These are phyloP conservation scores for Breynia disticha DNA, from an alignment of 441 rosid genomes.

Conservation along the genomic window DNA sequence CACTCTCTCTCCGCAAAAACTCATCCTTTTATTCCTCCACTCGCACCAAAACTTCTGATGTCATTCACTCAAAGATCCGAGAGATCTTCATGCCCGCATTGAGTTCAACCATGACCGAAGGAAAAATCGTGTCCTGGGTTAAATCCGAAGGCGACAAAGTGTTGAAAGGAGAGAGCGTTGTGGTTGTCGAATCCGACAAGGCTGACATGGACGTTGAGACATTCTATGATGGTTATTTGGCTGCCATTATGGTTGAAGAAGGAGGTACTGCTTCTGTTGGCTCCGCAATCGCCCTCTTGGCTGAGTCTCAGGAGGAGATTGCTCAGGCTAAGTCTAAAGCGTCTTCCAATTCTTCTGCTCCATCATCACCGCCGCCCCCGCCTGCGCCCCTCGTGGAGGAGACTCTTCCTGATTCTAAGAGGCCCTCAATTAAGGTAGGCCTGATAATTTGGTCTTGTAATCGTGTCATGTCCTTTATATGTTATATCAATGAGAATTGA, in stretches of 20 bases:
- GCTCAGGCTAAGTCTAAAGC: conserved; percentile 61
- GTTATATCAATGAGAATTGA: too few relatives aligned
- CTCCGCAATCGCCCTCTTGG: conserved; percentile 79
- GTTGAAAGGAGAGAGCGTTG: conserved; percentile 78
- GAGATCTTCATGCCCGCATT: conserved; percentile 97
- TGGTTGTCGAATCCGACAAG: conserved; percentile 89
- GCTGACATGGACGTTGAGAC: conserved; percentile 98
- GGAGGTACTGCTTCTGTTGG: conserved; percentile 87
- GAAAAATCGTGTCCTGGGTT: conserved; percentile 87
- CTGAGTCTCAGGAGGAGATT: conserved; percentile 66
- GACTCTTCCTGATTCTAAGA: conserved; percentile 10
- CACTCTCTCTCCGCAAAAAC: conserved; percentile 19
- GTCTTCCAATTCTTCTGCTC: conserved; percentile 18
- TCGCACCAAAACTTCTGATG: conserved; percentile 14
- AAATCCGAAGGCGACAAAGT: conserved; percentile 88
- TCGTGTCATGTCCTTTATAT: too few relatives aligned
- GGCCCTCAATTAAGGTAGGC: conserved; percentile 14
- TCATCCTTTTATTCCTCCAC: conserved; percentile 11
- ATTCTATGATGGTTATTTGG: conserved; percentile 81
- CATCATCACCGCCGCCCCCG: conserved; percentile 6
- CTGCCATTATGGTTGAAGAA: conserved; percentile 86
- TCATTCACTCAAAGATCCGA: conserved; percentile 63
- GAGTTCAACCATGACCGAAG: conserved; percentile 93
- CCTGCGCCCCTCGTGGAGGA: conserved; percentile 7
- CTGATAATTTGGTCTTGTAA: too few relatives aligned